A percentile compares a stretch with the other conserved stretches of the same genome.
Evolutionary conservation across 202 grass and related monocot species (phyloP).

Genomic region (Musa balbisiana): DNA sequence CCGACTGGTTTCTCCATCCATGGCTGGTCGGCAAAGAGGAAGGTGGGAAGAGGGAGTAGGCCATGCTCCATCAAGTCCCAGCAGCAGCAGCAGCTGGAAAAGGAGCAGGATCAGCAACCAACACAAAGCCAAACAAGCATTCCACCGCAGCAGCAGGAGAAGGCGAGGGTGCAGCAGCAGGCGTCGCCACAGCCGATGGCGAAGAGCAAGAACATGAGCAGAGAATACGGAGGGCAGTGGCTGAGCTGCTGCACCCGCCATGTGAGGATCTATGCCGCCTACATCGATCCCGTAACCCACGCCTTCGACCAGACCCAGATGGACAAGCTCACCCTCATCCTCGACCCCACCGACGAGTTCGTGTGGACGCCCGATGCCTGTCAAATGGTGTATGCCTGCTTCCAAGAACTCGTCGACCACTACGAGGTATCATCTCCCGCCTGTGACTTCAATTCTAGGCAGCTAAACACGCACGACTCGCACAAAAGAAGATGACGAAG

Average conservation of each 20-base stretch:
- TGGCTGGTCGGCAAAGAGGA: not conserved
- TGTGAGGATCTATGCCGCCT: constrained; percentile 90
- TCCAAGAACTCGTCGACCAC: constrained; percentile 86
- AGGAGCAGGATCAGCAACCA: not conserved
- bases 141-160: not conserved
- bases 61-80: not conserved
- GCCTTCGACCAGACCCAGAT: constrained; percentile 95
- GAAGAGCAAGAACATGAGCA: constrained; percentile 82
- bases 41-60: not conserved
- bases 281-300: constrained; percentile 83
- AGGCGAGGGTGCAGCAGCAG: constrained; percentile 29
- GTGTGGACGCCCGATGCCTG: constrained; percentile 64
- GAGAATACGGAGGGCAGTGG: constrained; percentile 93
- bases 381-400: constrained; percentile 82
- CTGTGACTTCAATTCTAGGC: no score
- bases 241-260: constrained; percentile 82
- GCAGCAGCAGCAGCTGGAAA: constrained; percentile 9
- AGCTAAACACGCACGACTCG: no score
- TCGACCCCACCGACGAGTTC: constrained; percentile 83
- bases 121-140: not conserved
- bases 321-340: constrained; percentile 91
- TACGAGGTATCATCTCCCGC: constrained; percentile 43
- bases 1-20: not conserved
- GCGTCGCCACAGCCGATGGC: constrained; percentile 60
- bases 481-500: no score